Base-by-base conservation (phyloP, 306 rosid genomes). In the Trifolium subterraneum region DNA sequence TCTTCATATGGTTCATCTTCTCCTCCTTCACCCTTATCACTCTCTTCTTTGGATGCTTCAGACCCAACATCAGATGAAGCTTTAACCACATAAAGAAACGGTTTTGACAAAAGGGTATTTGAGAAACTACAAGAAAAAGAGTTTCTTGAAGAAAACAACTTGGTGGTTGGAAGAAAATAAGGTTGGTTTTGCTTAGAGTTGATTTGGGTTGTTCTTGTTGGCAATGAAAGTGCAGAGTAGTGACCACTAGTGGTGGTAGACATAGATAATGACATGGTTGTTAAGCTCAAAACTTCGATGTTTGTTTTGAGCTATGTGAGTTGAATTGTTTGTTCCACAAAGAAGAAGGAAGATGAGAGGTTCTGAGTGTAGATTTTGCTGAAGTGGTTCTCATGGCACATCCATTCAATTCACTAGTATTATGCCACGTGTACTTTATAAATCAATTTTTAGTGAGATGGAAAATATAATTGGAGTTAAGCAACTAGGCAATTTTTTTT, bases 11-110 rank as follows among this genome's bases (percentile, higher is more conserved):
- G 66, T 45, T 86, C 82, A 68, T 79, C 86, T 44, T 52, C 85
- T 35, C 50, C 81, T 58, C 3, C 39, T 36, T 36, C 9, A 36
- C 39, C 39, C 39, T 35, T 35, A 0, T 65, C 81, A 72, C 79
- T 78, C 18, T 76, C 88, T 15, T 73, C 64, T 67, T 87, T 72
- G 15, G 91, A 69, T 29, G 79, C 75, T 70, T 71, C 74, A 41
- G 96, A 86, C 56, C 82, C 91, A 11, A 80, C 79, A 64, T 80
- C 92, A 15, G 97, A 83, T 4, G 97, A 89, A 52, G 97, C 88
- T 72, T 63, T 88, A 20, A 80, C 90, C 6, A 70, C 47, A 70
- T 81, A 88, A 79, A 68, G 51, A 10, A 75, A 74, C 0, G 86
- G 48, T 65, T 75, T 85, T 12, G 81, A 77, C 61, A 78, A 56